Evolutionary conservation across 768 basidiomycete genomes (phyloP).

Genomic region (Mycena vulgaris): DNA sequence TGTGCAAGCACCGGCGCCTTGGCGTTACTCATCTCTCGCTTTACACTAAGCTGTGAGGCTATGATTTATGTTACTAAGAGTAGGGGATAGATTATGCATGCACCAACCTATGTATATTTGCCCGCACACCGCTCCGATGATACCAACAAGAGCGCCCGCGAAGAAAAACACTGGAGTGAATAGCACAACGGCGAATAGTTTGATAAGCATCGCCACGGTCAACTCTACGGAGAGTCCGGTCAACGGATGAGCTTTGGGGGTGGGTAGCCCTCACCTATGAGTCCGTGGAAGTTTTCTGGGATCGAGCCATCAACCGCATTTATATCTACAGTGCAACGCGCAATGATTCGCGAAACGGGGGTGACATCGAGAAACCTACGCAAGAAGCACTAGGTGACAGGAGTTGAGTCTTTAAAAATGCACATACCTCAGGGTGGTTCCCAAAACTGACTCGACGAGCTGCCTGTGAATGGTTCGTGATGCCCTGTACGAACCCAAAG

Average conservation of each 20-base stretch:
- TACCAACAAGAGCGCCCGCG: slow-evolving; percentile 58
- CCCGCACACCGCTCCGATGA: slow-evolving; percentile 60
- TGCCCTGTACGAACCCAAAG: slow-evolving; percentile 67
- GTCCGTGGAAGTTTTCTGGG: slow-evolving; percentile 42
- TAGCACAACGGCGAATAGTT: slow-evolving; percentile 60
- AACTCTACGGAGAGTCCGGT: slow-evolving; percentile 38
- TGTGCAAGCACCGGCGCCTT: slow-evolving; percentile 49
- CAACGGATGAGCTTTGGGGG: slow-evolving; percentile 50
- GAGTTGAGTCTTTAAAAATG: slow-evolving; percentile 10
- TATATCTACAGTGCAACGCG: slow-evolving; percentile 79
- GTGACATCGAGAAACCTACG: slow-evolving; percentile 68
- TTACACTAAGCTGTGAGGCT: slow-evolving; percentile 62
- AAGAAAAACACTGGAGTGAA: slow-evolving; percentile 58
- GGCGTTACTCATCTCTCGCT: slow-evolving; percentile 64
- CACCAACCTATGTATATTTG: slow-evolving; percentile 56
- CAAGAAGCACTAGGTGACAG: neutral
- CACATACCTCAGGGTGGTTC: slow-evolving; percentile 66
- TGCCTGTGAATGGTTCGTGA: slow-evolving; percentile 67
- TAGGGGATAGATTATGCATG: neutral
- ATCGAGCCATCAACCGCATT: slow-evolving; percentile 66
- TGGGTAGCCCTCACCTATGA: slow-evolving; percentile 45
- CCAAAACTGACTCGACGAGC: slow-evolving; percentile 68
- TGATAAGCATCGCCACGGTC: slow-evolving; percentile 54
- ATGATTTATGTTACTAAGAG: slow-evolving; percentile 16
- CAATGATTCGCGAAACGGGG: slow-evolving; percentile 68